Evolutionary conservation across 208 protist species (phyloP), one percentile per base, ranked within the genome.

Genomic region (Vickermania ingenoplastis): DNA sequence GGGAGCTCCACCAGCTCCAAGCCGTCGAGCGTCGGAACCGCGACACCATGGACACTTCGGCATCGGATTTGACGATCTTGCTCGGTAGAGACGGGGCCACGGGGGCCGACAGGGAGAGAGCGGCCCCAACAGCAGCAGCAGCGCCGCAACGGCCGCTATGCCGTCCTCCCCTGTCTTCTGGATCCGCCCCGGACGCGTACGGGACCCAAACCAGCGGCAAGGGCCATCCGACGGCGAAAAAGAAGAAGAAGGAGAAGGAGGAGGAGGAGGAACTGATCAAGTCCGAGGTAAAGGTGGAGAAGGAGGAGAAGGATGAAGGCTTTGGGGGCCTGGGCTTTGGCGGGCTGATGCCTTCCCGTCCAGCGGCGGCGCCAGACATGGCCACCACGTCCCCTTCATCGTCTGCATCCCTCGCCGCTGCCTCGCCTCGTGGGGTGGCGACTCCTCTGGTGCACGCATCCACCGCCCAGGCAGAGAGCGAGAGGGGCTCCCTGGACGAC

Each of bases 21-120:
- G 77, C 81, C 45, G 67, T 72, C 14, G 86, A 90, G 65, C 69
- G 71, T 49, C 65, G 69, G 24, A 88, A 78, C 58, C 60, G 78
- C 0, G 83, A 75, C 21, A 73, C 65, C 41, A 81, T 87, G 78
- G 81, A 89, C 66, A 87, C 81, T 3, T 71, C 59, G 63, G 82
- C 80, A 29, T 93, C 86, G 2, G 70, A 79, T 36, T 69, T 90
- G 1, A 67, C 77, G 21, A 64, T 67, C 28, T 68, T 93, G 26
- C 30, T 90, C 4, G 61, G 58, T 2, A 92, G 84, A 57, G 81
- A 78, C 14, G 53, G 63, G 21, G 27, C 60, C 0, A 68, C 68
- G 0, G 63, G 63, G 48, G 50, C 58, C 63, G 66, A 31, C 5
- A 14, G 50, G 22, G 49, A 21, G 41, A 24, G 2, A 59, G 2